Percentiles rank a stretch among this genome's conserved stretches.
phyloP scores from a whole-genome alignment of 2,329 filamentous ascomycete genomes.

The Exutisphaerella laricina region DNA sequence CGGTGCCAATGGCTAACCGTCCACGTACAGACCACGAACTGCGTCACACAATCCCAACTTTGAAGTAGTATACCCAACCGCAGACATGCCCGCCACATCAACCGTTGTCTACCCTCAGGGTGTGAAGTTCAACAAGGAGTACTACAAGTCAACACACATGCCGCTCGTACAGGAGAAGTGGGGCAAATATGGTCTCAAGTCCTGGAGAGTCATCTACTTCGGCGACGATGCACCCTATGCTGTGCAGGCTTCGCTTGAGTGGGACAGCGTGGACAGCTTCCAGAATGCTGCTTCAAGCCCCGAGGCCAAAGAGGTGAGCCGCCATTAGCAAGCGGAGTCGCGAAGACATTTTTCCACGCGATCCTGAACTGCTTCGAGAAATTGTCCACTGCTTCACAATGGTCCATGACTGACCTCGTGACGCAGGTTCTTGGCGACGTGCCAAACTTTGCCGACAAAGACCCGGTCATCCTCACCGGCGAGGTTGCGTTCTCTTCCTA shows the following conservation, averaged over 20 bases:
- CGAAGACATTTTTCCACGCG: too few species aligned
- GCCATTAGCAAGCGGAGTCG: too few species aligned
- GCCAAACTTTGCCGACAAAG: slow-evolving; percentile 34
- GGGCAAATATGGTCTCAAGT: slow-evolving; percentile 29
- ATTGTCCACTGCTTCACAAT: too few species aligned
- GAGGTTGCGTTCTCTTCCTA: slow-evolving; percentile 20
- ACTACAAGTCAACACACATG: slow-evolving; percentile 38
- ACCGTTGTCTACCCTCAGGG: slow-evolving; percentile 35
- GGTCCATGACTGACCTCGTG: too few species aligned
- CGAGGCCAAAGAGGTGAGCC: slow-evolving; percentile 24
- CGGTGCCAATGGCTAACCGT: too few species aligned
- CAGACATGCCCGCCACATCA: slow-evolving; percentile 18
- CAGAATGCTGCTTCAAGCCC: slow-evolving; percentile 24
- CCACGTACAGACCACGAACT: slow-evolving; percentile 6
- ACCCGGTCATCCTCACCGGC: slow-evolving; percentile 31
- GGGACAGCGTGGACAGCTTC: slow-evolving; percentile 25
- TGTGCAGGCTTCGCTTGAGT: slow-evolving; percentile 34
- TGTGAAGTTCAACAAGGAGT: slow-evolving; percentile 36
- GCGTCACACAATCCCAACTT: too few species aligned
- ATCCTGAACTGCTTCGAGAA: too few species aligned
- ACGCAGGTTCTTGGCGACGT: slow-evolving; percentile 34
- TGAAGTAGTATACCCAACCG: too few species aligned
- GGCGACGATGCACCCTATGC: slow-evolving; percentile 28
- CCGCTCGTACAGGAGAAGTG: slow-evolving; percentile 33
- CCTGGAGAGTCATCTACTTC: slow-evolving; percentile 32